Base-by-base conservation (phyloP, 2,329 filamentous ascomycete species). In the Xylariaceae sp. region DNA sequence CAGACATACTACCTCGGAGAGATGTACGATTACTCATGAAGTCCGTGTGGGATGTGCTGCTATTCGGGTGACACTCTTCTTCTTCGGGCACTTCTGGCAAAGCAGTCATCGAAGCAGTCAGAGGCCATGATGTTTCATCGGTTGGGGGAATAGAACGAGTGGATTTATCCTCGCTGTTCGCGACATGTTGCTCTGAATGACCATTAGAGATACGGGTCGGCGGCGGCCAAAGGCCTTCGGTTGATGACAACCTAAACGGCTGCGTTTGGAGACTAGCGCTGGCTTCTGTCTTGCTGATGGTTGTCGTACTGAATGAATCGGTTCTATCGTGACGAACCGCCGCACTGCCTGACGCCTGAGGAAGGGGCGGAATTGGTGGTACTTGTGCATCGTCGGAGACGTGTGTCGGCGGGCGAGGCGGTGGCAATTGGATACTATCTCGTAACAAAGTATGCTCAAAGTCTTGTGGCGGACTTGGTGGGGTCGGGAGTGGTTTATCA, bases 81-180 rank as follows among this genome's bases (percentile, higher is more conserved):
- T 86, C 83, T 63, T 86, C 83, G 1, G 82, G 80, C 3, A 86
- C 82, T 60, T 84, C 78, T 5, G 81, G 74, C 16, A 86, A 70
- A 18, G 75, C 70, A 12, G 65, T 69, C 49, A 67, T 67, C n/a
- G 65, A 63, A 7, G 69, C 66, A 2, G 72, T 68, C 47, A 82
- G 63, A 1, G 75, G 75, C 75, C 75, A 77, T 8, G 74, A 71
- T 15, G 68, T 69, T 34, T 76, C 72, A 45, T 73, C 70, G 65
- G 72, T 62, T 19, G 72, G 74, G 19, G 74, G 72, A 36, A 76
- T 65, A 21, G 75, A 72, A 59, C 75, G 74, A 19, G 72, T 63
- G 55, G 66, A 68, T 4, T 39, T 47, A 2, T 56, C 55, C 42
- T 54, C 29, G 5, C 45, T 43, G 22, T 19, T 47, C 32, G 29